phyloP scores from a whole-genome alignment of 768 basidiomycete species.

The Multifurca ochricompacta region DNA sequence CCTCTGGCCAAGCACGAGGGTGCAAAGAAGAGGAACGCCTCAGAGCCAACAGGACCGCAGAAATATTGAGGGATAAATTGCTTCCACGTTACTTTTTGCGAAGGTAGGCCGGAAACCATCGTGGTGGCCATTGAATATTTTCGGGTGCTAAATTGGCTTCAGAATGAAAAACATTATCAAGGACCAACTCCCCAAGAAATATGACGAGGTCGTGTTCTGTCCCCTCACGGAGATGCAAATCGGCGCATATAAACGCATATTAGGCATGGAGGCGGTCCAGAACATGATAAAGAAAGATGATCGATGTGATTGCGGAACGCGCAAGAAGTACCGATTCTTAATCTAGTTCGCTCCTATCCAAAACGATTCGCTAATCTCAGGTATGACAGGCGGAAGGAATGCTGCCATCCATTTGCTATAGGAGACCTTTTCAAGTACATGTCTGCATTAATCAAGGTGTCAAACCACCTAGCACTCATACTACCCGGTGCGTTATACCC shows the following conservation, averaged over 20 bases:
- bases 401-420: conserved; percentile 39
- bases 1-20: conserved; percentile 54
- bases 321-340: conserved; percentile 35
- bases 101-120: conserved; percentile 36
- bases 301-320: conserved; percentile 62
- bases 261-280: conserved; percentile 58
- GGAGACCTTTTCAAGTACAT: conserved; percentile 67
- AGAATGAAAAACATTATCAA: conserved; percentile 74
- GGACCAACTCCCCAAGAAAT: conserved; percentile 79
- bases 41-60: conserved; percentile 53
- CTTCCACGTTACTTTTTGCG: conserved; percentile 80
- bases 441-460: conserved; percentile 76
- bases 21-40: conserved; percentile 57
- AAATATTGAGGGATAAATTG: conserved; percentile 53
- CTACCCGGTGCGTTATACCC: conserved; percentile 52
- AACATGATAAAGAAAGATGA: conserved; percentile 67
- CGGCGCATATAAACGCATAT: conserved; percentile 61
- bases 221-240: conserved; percentile 70
- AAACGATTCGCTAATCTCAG: conserved; percentile 24
- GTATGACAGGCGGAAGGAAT: conserved; percentile 47
- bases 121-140: background rate
- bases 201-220: conserved; percentile 90
- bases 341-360: background rate
- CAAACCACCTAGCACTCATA: conserved; percentile 83
- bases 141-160: background rate